These are phyloP conservation scores for Penicillium sp. DNA, from an alignment of 2,329 filamentous ascomycete species.

Conservation along the genomic window DNA sequence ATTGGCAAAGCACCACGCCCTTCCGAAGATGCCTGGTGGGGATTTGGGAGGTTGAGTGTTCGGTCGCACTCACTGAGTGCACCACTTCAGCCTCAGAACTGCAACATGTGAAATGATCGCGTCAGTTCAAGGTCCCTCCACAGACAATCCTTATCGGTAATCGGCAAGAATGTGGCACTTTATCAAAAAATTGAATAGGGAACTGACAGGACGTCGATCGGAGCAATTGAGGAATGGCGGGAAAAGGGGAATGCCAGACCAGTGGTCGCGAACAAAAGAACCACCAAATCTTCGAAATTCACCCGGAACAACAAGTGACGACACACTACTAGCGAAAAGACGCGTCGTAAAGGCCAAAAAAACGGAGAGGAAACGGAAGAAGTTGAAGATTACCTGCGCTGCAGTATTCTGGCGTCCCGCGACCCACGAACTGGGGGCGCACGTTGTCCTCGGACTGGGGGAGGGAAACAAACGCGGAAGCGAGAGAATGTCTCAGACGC, in stretches of 20 bases:
- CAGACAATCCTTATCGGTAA: conserved; percentile 15
- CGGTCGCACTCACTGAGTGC: conserved; percentile 24
- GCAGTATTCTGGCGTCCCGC: conserved; percentile 25
- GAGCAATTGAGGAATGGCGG: conserved; percentile 19
- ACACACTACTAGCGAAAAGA: conserved; percentile 9
- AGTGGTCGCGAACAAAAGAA: conserved; percentile 13
- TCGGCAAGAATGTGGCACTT: conserved; percentile 17
- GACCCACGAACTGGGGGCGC: conserved; percentile 21
- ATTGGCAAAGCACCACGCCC: conserved; percentile 22
- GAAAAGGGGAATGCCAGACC: conserved; percentile 12
- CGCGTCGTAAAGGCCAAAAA: conserved; percentile 14
- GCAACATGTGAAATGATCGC: conserved; percentile 9
- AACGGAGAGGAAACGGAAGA: conserved; percentile 14
- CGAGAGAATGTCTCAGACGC: conserved; percentile 19
- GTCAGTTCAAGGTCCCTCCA: conserved; percentile 10
- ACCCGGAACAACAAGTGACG: conserved; percentile 21
- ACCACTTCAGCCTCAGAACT: conserved; percentile 20
- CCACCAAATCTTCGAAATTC: conserved; percentile 5
- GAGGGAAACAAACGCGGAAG: conserved; percentile 23
- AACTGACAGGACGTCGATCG: conserved; percentile 20
- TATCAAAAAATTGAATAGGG: conserved; percentile 9
- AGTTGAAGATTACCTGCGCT: conserved; percentile 27
- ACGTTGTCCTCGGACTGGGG: conserved; percentile 21
- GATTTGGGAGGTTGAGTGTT: conserved; percentile 16
- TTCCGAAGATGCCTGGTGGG: conserved; percentile 21